Evolutionary conservation across 2,329 filamentous ascomycete genomes (phyloP).

Genomic region (Ceratocystis colombiana): DNA sequence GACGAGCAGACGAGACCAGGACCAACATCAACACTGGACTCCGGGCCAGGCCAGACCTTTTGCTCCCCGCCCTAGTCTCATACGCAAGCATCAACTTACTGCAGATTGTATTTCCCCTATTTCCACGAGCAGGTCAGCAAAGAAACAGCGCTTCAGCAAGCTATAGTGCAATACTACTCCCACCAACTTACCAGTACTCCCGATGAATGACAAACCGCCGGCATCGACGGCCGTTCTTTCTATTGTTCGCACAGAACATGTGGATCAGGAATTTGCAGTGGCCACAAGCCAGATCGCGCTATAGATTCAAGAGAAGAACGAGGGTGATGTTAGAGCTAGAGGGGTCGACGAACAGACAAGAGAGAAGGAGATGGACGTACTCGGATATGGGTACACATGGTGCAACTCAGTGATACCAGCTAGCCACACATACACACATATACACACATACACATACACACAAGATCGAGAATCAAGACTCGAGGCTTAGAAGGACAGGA

Average conservation of each 20-base stretch:
- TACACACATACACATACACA: no score
- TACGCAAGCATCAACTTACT: not conserved
- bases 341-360: not conserved
- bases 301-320: not conserved
- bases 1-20: no score
- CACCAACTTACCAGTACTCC: slow-evolving; percentile 8
- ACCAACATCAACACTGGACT: no score
- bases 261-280: slow-evolving; percentile 11
- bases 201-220: slow-evolving; percentile 11
- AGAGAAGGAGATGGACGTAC: not conserved
- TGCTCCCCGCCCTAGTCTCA: not conserved
- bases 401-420: no score
- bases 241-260: slow-evolving; percentile 5
- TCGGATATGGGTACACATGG: slow-evolving; percentile 14
- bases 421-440: no score
- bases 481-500: no score
- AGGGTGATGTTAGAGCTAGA: not conserved
- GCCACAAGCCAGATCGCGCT: slow-evolving; percentile 14
- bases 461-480: not conserved
- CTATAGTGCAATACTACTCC: not conserved
- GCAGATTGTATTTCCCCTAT: slow-evolving; percentile 3
- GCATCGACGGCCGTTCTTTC: not conserved
- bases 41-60: no score
- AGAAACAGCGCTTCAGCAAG: not conserved
- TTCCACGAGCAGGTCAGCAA: not conserved